Evolutionary conservation across 176 grass and related monocot species (phyloP), one percentile per base, ranked within the genome.

Genomic region (Carex littledalei): DNA sequence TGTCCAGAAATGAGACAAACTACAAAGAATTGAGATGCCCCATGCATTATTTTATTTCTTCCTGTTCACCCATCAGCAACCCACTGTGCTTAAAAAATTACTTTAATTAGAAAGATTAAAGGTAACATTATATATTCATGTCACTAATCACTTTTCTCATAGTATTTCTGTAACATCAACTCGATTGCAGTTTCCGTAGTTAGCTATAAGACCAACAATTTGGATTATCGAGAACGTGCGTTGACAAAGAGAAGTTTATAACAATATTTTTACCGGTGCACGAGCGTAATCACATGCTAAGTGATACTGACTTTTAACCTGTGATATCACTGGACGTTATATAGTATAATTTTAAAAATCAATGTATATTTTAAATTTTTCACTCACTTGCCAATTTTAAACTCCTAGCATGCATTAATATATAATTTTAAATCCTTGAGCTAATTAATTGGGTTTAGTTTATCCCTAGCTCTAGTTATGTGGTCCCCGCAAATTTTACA

Each of bases 61-160:
- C n/a, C 29, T 81, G 6, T 45, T 82, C 61, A 65, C 79, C 12
- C 79, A 82, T 82, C 59, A 65, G 41, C 20, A 82, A 4, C 79
- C 79, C 52, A 34, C 52, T 78, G 50, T 34, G 61, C 59, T 37
- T 82, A 43, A 24, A 41, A 21, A n/a, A 41, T 47, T 82, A 47
- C 79, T 82, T 82, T 50, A 82, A 82, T 59, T 65, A 82, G 79
- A 22, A 82, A 82, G 79, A 82, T 82, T 82, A 65, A 50, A 82
- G 16, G 41, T 64, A 45, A 16, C 5, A 64, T 65, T 29, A 49
- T 41, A 24, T 43, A 45, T 22, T 82, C 18, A 65, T 82, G 32
- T 58, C 79, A 65, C 59, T 65, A 65, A 82, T 82, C 11, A 45
- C 39, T 49, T 29, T 21, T 64, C 37, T 20, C 6, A 1, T 49